These are phyloP conservation scores for Polychaeton citri DNA, from an alignment of 2,329 filamentous ascomycete species.

Conservation along the genomic window DNA sequence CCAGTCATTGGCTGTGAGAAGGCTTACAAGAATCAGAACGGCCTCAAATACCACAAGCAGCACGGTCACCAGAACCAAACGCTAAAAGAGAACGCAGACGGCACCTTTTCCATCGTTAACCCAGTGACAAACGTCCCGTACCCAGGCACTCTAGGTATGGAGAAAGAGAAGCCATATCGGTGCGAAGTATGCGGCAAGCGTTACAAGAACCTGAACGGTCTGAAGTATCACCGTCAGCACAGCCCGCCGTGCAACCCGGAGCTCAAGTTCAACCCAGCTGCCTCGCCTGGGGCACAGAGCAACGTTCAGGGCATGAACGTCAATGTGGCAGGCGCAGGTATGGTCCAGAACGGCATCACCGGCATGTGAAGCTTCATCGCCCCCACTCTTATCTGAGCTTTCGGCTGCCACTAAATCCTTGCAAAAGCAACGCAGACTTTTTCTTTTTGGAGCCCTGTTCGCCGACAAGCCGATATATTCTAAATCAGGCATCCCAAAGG, in stretches of 20 bases:
- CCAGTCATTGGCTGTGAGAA: constrained; percentile 98
- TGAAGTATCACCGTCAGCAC: constrained; percentile 72
- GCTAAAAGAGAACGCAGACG: constrained; percentile 89
- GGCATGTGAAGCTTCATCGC: constrained; percentile 12
- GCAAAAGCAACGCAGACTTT: too few species aligned
- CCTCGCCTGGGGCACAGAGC: constrained; percentile 19
- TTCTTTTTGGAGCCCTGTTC: too few species aligned
- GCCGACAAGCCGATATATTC: too few species aligned
- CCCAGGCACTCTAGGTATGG: constrained; percentile 95
- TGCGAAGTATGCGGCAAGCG: constrained; percentile 95
- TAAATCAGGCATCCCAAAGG: too few species aligned
- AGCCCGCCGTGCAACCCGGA: constrained; percentile 85
- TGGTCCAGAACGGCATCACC: constrained; percentile 38
- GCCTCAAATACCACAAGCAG: constrained; percentile 76
- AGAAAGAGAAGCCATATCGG: constrained; percentile 98
- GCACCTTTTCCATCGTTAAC: constrained; percentile 96
- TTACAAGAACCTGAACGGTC: constrained; percentile 96
- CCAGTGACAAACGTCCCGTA: constrained; percentile 90
- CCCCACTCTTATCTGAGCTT: too few species aligned
- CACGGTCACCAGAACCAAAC: constrained; percentile 96
- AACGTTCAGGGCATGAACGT: constrained; percentile 32
- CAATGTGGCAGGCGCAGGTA: constrained; percentile 39
- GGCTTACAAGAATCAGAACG: constrained; percentile 99
- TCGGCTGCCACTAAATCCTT: too few species aligned
- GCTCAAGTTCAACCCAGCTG: constrained; percentile 39